A percentile compares a stretch with the other conserved stretches of the same genome.
Evolutionary conservation across 2,329 filamentous ascomycete species (phyloP).

Genomic region (Gremmenia infestans): DNA sequence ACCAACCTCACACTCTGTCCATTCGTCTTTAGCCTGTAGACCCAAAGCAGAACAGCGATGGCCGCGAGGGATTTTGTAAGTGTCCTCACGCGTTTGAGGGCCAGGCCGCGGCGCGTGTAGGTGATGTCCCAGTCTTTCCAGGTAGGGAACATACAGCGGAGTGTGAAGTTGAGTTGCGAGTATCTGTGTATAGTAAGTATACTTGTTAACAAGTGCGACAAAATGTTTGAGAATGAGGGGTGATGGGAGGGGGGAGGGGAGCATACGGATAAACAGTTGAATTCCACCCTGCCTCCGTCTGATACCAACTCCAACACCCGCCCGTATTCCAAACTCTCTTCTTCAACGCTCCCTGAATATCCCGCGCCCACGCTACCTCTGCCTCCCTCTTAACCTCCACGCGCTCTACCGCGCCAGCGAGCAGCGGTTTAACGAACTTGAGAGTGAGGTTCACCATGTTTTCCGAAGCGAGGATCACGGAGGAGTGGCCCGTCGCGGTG

Average conservation of each 20-base stretch:
- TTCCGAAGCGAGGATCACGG: constrained; percentile 51
- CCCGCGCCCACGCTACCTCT: constrained; percentile 41
- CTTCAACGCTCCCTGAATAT: constrained; percentile 42
- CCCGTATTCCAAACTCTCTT: constrained; percentile 43
- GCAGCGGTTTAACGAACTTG: constrained; percentile 48
- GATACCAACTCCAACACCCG: constrained; percentile 46
- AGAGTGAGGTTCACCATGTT: constrained; percentile 51
- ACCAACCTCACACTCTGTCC: neutral
- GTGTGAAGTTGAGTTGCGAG: constrained; percentile 46
- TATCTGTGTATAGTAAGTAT: constrained; percentile 32
- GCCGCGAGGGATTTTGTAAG: constrained; percentile 16
- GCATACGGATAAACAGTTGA: constrained; percentile 42
- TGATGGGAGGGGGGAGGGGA: neutral
- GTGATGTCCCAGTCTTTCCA: constrained; percentile 50
- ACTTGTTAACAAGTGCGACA: neutral
- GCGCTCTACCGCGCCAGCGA: constrained; percentile 39
- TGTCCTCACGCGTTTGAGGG: constrained; percentile 26
- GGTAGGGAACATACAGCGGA: constrained; percentile 46
- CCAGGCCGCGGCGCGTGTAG: constrained; percentile 44
- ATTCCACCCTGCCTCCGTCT: constrained; percentile 42
- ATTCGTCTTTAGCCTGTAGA: neutral
- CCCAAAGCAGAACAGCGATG: neutral
- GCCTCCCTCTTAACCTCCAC: constrained; percentile 45
- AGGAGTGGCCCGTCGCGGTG: constrained; percentile 52
- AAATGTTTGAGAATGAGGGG: neutral